Conservation (phyloP, 2,329 filamentous ascomycete species). For the Cladobotryum mycophilum region DNA sequence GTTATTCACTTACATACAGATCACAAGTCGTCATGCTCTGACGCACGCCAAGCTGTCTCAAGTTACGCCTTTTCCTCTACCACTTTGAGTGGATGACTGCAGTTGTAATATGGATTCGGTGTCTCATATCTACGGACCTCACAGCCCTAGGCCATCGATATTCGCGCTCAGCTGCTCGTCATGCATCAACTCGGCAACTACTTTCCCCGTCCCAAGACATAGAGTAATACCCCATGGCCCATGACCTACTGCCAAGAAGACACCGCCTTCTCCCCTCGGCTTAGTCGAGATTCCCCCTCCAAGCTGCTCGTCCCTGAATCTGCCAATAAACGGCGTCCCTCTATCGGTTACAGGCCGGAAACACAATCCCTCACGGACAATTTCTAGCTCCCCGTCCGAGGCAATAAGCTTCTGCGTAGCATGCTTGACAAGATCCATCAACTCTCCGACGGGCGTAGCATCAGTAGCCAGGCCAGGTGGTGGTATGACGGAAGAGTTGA, state of each 20-base stretch:
- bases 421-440: conserved; percentile 43
- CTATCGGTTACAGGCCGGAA: conserved; percentile 63
- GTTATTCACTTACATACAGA: too few relatives aligned
- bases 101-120: too few relatives aligned
- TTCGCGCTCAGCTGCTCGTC: conserved; percentile 53
- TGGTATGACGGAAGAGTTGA: conserved; percentile 56
- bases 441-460: conserved; percentile 13
- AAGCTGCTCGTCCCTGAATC: conserved; percentile 50
- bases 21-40: too few relatives aligned
- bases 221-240: conserved; percentile 68
- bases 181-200: conserved; percentile 64
- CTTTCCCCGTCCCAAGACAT: conserved; percentile 61
- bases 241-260: conserved; percentile 67
- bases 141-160: conserved; percentile 30
- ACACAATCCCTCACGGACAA: conserved; percentile 61
- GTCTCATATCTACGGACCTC: too few relatives aligned
- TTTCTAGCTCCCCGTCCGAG: conserved; percentile 46
- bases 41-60: too few relatives aligned
- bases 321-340: conserved; percentile 57
- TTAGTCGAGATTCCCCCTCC: conserved; percentile 40
- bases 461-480: conserved; percentile 43
- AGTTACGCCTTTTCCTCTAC: too few relatives aligned
- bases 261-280: conserved; percentile 46
- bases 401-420: conserved; percentile 45
- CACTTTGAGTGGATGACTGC: too few relatives aligned